phyloP scores from a whole-genome alignment of 2,329 filamentous ascomycete genomes.

The Setomelanomma holmii region DNA sequence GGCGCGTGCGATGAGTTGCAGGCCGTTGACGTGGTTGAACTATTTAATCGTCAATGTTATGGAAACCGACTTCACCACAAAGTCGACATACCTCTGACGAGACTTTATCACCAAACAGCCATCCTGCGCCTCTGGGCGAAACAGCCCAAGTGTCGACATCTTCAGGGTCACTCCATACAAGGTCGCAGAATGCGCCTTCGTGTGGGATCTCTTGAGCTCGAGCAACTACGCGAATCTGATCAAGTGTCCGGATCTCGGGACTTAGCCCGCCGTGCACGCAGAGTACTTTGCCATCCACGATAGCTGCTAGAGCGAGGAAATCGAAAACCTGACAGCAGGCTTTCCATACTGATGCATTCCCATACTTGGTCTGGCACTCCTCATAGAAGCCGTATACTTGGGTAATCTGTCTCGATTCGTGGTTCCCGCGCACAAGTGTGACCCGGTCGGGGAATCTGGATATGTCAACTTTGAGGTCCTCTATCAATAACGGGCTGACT shows the following conservation, averaged over 20 bases:
- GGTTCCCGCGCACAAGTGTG: conserved; percentile 79
- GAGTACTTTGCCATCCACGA: conserved; percentile 99
- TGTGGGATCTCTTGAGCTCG: conserved; percentile 94
- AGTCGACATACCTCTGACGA: conserved; percentile 63
- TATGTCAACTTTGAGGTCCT: conserved; percentile 6
- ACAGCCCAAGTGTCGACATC: conserved; percentile 74
- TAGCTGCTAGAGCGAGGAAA: conserved; percentile 93
- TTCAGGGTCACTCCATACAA: conserved; percentile 90
- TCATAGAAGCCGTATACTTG: conserved; percentile 99
- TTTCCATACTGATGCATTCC: conserved; percentile 99
- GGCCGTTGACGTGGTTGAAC: conserved; percentile 78
- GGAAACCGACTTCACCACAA: background rate
- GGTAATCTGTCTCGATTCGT: conserved; percentile 98
- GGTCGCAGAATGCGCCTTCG: conserved; percentile 96
- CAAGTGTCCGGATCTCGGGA: conserved; percentile 94
- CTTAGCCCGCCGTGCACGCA: conserved; percentile 96
- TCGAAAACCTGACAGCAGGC: conserved; percentile 99
- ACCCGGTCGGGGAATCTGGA: conserved; percentile 73
- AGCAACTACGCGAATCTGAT: conserved; percentile 79
- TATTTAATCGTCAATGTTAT: conserved; percentile 27
- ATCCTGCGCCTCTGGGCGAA: conserved; percentile 71
- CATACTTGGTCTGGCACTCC: conserved; percentile 97
- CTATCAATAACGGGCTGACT: conserved; percentile 22
- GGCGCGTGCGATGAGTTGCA: conserved; percentile 74
- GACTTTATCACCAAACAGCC: conserved; percentile 75